Evolutionary conservation across 140 eudicot genomes (phyloP), one percentile per base, ranked within the genome.

Genomic region (Stevia rebaudiana): DNA sequence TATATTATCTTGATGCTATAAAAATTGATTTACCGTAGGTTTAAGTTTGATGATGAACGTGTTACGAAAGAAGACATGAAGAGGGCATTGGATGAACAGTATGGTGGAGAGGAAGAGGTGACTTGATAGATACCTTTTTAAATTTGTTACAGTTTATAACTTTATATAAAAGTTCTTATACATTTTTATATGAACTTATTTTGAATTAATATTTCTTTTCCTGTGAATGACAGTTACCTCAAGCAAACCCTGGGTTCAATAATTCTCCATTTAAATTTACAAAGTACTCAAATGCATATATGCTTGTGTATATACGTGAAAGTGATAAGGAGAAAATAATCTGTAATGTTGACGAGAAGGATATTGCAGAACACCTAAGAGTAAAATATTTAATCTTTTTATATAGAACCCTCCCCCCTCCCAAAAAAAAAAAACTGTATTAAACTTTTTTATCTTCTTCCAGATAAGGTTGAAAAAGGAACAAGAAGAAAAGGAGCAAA

Each of bases 61-160:
- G 96, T 91, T 10, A 84, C 96, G 37, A 87, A 87, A 83, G 98
- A 87, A 76, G 96, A 91, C 63, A 35, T 79, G 74, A 91, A 87
- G 76, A 82, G 92, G 80, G 98, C 92, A 25, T 62, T 92, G 78
- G 98, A 92, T 65, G 98, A 92, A 67, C 96, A 92, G 44, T 92
- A 84, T 77, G 96, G 98, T 53, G 98, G 98, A 53, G 98, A 92
- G 69, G 96, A 91, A 72, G 98, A 92, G 98, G 96, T 91, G 73
- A 62, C 36, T 71, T 43, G 15, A 19, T 35, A 4, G 28, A 31
- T 52, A 15, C 22, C 37, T 39, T 68, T 2, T 28, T 28, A 28
- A 28, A 28, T 28, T 28, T 28, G 19, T 69, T 31, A 28, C 54
- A 35, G 50, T 57, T 33, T 55, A 18, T 16, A 46, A 9, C 54